A percentile compares a stretch with the other conserved stretches of the same genome.
Evolutionary conservation across 306 rosid species (phyloP).

Genomic region (Vigna angularis): DNA sequence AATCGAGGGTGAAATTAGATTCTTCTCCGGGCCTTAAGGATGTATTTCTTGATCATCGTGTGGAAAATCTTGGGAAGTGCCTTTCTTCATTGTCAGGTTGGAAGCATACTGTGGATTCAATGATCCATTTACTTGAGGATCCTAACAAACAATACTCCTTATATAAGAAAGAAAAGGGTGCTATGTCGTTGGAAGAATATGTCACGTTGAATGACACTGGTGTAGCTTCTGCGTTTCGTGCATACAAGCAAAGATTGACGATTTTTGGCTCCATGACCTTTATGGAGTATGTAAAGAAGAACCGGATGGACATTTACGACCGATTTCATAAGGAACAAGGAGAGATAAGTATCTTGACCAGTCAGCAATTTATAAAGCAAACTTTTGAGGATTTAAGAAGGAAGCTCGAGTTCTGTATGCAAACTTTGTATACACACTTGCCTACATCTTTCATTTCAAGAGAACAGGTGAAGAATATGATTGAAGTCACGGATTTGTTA

Average conservation of each 20-base stretch:
- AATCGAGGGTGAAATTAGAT: slow-evolving; percentile 39
- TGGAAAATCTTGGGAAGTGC: slow-evolving; percentile 6
- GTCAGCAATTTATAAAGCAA: slow-evolving; percentile 44
- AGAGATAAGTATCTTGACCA: neutral
- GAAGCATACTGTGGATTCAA: slow-evolving; percentile 36
- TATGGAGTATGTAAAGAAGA: slow-evolving; percentile 39
- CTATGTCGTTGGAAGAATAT: neutral
- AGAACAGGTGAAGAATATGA: slow-evolving; percentile 29
- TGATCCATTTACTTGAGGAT: slow-evolving; percentile 30
- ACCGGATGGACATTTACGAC: neutral
- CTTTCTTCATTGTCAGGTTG: slow-evolving; percentile 35
- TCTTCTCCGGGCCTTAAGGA: neutral
- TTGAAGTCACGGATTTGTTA: slow-evolving; percentile 15
- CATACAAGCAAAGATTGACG: neutral
- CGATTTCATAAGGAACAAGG: neutral
- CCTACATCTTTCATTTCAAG: slow-evolving; percentile 54
- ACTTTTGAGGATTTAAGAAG: slow-evolving; percentile 19
- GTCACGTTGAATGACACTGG: neutral
- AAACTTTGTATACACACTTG: slow-evolving; percentile 50
- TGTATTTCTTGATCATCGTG: slow-evolving; percentile 47
- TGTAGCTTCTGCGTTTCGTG: neutral
- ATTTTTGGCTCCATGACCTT: neutral
- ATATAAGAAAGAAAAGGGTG: neutral
- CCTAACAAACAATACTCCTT: slow-evolving; percentile 17
- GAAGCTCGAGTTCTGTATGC: slow-evolving; percentile 31